A percentile compares a stretch with the other conserved stretches of the same genome.
phyloP scores from a whole-genome alignment of 306 rosid genomes.

The Vachellia pachyceras region DNA sequence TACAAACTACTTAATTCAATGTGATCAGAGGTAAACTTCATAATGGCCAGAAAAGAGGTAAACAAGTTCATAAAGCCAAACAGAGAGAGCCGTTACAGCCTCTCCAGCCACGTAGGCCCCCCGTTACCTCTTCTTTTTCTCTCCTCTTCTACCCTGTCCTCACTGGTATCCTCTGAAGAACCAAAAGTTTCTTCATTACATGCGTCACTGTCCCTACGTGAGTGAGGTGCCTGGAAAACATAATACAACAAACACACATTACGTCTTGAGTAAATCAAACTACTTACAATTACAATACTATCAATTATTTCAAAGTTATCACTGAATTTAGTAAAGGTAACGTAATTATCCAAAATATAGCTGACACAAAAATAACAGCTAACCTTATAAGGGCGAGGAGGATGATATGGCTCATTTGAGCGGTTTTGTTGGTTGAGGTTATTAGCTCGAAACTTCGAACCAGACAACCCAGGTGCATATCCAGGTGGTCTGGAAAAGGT shows the following conservation, averaged over 20 bases:
- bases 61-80: background rate
- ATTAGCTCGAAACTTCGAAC: conserved; percentile 66
- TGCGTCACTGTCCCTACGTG: conserved; percentile 70
- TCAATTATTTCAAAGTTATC: conserved; percentile 24
- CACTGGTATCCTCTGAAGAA: conserved; percentile 71
- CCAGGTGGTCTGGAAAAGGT: conserved; percentile 93
- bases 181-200: conserved; percentile 91
- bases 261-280: conserved; percentile 29
- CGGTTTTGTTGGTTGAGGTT: conserved; percentile 61
- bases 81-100: conserved; percentile 19
- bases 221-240: conserved; percentile 80
- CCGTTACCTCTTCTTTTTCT: conserved; percentile 96
- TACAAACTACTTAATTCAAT: conserved; percentile 36
- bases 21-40: conserved; percentile 10
- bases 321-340: conserved; percentile 10
- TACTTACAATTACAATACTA: conserved; percentile 15
- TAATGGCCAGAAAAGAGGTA: conserved; percentile 25
- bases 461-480: conserved; percentile 65
- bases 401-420: conserved; percentile 90
- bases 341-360: conserved; percentile 23
- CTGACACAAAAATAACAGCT: conserved; percentile 28
- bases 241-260: conserved; percentile 1
- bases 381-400: conserved; percentile 96
- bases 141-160: conserved; percentile 93
- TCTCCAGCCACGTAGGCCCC: conserved; percentile 23